These are phyloP conservation scores for Crucibulum cyathiforme DNA, from an alignment of 1,284 basidiomycete genomes.

Conservation along the genomic window DNA sequence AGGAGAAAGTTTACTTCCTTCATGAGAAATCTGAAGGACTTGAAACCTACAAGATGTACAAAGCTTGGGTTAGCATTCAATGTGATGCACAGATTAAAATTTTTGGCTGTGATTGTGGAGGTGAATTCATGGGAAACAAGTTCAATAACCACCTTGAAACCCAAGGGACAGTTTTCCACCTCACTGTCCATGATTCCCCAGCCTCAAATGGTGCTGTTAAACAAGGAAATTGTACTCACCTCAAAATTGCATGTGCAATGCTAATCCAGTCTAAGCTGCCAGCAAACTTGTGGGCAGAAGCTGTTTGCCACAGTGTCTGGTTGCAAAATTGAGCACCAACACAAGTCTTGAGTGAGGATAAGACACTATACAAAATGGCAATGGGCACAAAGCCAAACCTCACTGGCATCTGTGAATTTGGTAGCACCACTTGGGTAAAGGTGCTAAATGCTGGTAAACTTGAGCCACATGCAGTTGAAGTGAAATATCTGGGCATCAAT, in stretches of 20 bases:
- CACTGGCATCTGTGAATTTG: slow-evolving; percentile 24
- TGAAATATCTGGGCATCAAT: slow-evolving; percentile 37
- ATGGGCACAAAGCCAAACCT: slow-evolving; percentile 34
- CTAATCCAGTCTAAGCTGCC: slow-evolving; percentile 29
- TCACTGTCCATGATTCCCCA: slow-evolving; percentile 42
- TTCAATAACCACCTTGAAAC: slow-evolving; percentile 29
- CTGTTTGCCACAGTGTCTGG: slow-evolving; percentile 31
- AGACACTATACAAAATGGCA: slow-evolving; percentile 33
- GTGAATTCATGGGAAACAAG: slow-evolving; percentile 29
- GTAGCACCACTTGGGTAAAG: slow-evolving; percentile 25
- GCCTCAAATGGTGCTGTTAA: slow-evolving; percentile 41
- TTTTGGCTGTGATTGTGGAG: slow-evolving; percentile 33
- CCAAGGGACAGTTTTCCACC: slow-evolving; percentile 32
- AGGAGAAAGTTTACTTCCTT: slow-evolving; percentile 25
- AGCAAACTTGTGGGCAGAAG: slow-evolving; percentile 38
- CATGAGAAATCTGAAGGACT: slow-evolving; percentile 28
- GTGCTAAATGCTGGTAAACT: slow-evolving; percentile 30
- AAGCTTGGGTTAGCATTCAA: slow-evolving; percentile 32
- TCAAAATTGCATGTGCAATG: slow-evolving; percentile 29
- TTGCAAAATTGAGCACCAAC: slow-evolving; percentile 38
- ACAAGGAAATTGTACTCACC: slow-evolving; percentile 34
- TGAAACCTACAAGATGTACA: slow-evolving; percentile 25
- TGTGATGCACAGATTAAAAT: slow-evolving; percentile 20
- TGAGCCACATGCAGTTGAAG: slow-evolving; percentile 24
- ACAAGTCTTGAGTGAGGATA: slow-evolving; percentile 19